Evolutionary conservation across 73 alveolate genomes (phyloP).

Genomic region (Paramecium tetraurelia): DNA sequence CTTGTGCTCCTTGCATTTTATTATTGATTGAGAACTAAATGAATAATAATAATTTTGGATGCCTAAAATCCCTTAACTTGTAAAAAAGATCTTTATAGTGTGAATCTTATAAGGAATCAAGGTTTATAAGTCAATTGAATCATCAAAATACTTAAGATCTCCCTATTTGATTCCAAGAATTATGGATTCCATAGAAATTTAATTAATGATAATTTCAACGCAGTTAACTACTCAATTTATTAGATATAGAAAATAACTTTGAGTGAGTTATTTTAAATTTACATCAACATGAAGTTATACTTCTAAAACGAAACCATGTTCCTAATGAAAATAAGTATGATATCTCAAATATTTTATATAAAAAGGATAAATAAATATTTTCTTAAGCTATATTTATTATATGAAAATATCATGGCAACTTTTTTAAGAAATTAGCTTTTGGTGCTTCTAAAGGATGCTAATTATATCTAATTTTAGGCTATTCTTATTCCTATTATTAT

Average conservation of each 20-base stretch:
- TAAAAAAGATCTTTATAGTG: neutral
- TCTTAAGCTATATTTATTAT: neutral
- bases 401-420: neutral
- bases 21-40: neutral
- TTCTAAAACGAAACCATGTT: too few relatives aligned
- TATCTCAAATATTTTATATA: neutral
- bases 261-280: too few relatives aligned
- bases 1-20: slow-evolving; percentile 40
- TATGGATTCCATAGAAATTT: slow-evolving; percentile 3
- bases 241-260: neutral
- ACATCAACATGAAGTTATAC: neutral
- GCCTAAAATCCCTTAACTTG: neutral
- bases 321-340: too few relatives aligned
- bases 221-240: neutral
- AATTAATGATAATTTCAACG: neutral
- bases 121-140: neutral
- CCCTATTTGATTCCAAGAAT: neutral
- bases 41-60: neutral
- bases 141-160: slow-evolving; percentile 22
- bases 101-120: slow-evolving; percentile 1
- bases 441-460: slow-evolving; percentile 35
- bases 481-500: neutral
- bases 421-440: neutral
- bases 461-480: neutral
- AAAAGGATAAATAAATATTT: neutral